phyloP scores from a whole-genome alignment of 257 asterid species.

The Petrea volubilis region DNA sequence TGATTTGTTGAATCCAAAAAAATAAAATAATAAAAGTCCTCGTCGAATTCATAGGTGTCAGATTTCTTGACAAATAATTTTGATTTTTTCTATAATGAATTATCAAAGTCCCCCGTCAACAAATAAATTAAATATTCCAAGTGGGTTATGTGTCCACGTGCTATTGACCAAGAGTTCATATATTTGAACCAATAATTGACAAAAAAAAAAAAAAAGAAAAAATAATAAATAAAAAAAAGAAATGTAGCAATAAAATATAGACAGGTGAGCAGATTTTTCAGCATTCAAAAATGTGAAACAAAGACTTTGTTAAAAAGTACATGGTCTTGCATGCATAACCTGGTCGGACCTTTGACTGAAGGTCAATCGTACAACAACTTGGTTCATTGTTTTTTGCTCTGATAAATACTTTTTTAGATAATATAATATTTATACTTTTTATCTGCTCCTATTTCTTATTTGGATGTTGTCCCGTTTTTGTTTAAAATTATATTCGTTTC shows the following conservation, averaged over 20 bases:
- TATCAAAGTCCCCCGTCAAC: background rate
- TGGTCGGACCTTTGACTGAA: conserved; percentile 9
- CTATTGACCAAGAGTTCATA: background rate
- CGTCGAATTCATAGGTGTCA: background rate
- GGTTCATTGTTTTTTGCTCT: background rate
- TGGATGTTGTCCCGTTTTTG: background rate
- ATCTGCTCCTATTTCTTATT: background rate
- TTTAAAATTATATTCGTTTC: too few species aligned
- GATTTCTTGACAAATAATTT: background rate
- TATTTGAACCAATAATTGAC: background rate
- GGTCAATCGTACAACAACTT: background rate
- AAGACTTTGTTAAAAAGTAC: background rate
- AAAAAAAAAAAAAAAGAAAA: background rate
- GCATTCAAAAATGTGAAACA: conserved; percentile 33
- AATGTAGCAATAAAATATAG: background rate
- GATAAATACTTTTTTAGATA: background rate
- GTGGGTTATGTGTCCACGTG: background rate
- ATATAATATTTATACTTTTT: background rate
- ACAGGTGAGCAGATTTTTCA: conserved; percentile 15
- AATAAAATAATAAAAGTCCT: background rate
- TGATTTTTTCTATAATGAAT: background rate
- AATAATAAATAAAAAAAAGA: background rate
- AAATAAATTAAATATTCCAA: background rate
- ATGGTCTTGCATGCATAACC: background rate
- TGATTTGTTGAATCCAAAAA: background rate